phyloP scores from a whole-genome alignment of 1,284 basidiomycete species.

The Tausonia pullulans region DNA sequence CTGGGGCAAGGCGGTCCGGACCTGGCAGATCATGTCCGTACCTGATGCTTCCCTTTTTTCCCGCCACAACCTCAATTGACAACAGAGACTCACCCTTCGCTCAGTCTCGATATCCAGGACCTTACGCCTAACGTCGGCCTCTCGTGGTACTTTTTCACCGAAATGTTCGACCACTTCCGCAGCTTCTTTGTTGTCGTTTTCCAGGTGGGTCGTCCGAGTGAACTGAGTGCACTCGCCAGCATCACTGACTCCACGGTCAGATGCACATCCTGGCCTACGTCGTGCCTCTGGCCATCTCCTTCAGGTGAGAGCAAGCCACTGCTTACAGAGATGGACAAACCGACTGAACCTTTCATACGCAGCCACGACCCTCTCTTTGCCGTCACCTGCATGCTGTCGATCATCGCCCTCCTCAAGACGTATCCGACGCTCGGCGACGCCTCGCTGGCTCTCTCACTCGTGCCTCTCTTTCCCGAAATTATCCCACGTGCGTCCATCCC shows the following conservation, averaged over 20 bases:
- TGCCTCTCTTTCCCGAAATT: conserved; percentile 71
- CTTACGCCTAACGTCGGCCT: conserved; percentile 86
- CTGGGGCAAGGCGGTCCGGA: conserved; percentile 36
- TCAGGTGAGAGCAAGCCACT: conserved; percentile 45
- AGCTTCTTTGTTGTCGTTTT: conserved; percentile 95
- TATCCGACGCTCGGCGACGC: conserved; percentile 86
- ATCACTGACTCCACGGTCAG: conserved; percentile 41
- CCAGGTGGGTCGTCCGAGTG: conserved; percentile 46
- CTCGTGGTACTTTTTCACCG: conserved; percentile 99
- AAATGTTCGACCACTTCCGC: conserved; percentile 98
- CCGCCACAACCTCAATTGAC: no score
- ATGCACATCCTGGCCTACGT: conserved; percentile 80
- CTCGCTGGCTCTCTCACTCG: conserved; percentile 70
- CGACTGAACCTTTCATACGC: background rate
- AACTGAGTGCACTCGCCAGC: background rate
- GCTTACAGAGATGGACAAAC: no score
- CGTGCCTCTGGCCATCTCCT: conserved; percentile 73
- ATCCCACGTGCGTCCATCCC: conserved; percentile 53
- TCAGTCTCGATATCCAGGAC: conserved; percentile 61
- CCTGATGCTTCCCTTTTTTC: background rate
- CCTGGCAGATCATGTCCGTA: conserved; percentile 40
- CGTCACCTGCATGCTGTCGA: conserved; percentile 60
- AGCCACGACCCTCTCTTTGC: conserved; percentile 80
- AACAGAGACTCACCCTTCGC: background rate
- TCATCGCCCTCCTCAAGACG: conserved; percentile 76